Conservation (phyloP, 208 protist genomes). For the Trypanosoma brucei region DNA sequence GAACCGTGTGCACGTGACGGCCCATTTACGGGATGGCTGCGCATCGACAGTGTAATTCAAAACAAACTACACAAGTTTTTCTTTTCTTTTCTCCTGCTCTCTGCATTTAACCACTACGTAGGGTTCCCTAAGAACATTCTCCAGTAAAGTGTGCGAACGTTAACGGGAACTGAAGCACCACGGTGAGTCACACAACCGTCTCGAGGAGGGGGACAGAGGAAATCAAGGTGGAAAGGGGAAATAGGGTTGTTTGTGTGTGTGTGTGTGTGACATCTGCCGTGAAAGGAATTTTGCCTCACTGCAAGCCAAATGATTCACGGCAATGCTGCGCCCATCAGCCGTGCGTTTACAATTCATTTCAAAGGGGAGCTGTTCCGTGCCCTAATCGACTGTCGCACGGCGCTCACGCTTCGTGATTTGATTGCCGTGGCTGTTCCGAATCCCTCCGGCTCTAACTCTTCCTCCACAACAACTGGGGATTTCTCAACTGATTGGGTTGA, state of each 20-base stretch:
- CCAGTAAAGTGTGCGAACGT: no score
- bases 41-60: no score
- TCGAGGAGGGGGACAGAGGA: background rate
- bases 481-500: conserved; percentile 13
- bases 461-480: background rate
- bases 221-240: background rate
- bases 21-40: no score
- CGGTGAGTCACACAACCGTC: no score
- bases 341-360: conserved; percentile 25
- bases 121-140: no score
- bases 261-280: no score
- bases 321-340: background rate
- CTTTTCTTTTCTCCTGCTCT: no score
- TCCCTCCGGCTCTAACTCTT: background rate
- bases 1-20: no score
- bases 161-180: no score
- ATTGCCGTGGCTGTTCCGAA: conserved; percentile 6
- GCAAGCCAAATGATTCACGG: conserved; percentile 2
- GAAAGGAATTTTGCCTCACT: background rate
- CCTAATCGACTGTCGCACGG: conserved; percentile 15
- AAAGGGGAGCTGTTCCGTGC: conserved; percentile 3
- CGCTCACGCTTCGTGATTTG: conserved; percentile 17
- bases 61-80: no score
- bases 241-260: no score
- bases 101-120: no score